Percentiles rank a stretch among this genome's conserved stretches.
Conservation (phyloP, 805 yeast genomes). For the Cyberlindnera maclurae region DNA sequence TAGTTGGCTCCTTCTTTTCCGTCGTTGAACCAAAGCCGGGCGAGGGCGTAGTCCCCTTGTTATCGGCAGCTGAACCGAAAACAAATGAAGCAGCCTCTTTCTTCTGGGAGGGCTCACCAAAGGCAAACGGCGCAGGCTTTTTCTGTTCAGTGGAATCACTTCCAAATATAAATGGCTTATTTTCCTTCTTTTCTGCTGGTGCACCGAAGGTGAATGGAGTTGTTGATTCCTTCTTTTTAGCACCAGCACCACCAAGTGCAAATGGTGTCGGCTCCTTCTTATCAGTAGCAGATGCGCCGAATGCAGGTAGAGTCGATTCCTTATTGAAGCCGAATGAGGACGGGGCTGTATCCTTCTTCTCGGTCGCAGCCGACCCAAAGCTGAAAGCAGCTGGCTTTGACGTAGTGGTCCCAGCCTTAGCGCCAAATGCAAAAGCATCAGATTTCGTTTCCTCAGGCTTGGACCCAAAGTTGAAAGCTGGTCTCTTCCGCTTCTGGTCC, state of each 20-base stretch:
- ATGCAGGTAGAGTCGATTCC: neutral
- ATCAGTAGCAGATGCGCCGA: neutral
- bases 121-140: neutral
- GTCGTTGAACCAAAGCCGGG: neutral
- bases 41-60: neutral
- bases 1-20: neutral
- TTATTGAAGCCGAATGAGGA: neutral
- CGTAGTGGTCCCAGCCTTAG: too few species aligned
- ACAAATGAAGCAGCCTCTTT: neutral
- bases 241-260: neutral
- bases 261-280: neutral
- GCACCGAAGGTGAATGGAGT: conserved; percentile 4
- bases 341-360: conserved; percentile 1
- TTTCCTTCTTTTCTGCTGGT: conserved; percentile 2
- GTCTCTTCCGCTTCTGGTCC: neutral
- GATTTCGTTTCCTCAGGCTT: conserved; percentile 1
- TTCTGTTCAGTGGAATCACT: neutral
- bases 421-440: conserved; percentile 1
- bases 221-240: conserved; percentile 1
- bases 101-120: neutral
- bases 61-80: neutral
- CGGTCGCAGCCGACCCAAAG: neutral
- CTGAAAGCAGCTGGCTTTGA: conserved; percentile 1
- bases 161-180: conserved; percentile 1
- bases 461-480: conserved; percentile 6